phyloP scores from a whole-genome alignment of 164 flowering plant species.

The Magnolia sinica region DNA sequence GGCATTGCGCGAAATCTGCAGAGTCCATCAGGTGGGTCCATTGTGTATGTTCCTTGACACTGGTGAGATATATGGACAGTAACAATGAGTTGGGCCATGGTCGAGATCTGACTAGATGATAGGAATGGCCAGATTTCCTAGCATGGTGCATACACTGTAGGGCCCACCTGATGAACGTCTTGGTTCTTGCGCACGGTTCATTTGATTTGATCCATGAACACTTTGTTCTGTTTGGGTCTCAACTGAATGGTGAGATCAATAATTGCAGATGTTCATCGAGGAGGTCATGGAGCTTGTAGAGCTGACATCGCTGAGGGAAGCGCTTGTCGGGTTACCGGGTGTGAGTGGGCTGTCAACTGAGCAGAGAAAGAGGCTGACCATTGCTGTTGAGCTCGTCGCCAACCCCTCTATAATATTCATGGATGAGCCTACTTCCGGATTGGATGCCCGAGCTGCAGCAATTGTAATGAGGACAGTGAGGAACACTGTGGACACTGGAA shows the following conservation, averaged over 20 bases:
- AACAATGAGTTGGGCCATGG: too few relatives aligned
- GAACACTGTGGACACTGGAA: conserved; percentile 52
- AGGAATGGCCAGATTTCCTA: too few relatives aligned
- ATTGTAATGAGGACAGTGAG: conserved; percentile 59
- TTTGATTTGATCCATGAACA: neutral
- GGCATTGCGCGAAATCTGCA: too few relatives aligned
- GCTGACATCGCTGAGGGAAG: conserved; percentile 29
- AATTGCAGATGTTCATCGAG: conserved; percentile 41
- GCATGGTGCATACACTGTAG: too few relatives aligned
- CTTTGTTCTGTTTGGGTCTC: neutral
- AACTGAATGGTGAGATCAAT: neutral
- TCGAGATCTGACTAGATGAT: too few relatives aligned
- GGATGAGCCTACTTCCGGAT: conserved; percentile 63
- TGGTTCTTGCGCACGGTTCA: too few relatives aligned
- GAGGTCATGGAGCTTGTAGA: conserved; percentile 58
- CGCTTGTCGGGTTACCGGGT: conserved; percentile 45
- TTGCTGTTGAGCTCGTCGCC: conserved; percentile 58
- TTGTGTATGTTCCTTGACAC: too few relatives aligned
- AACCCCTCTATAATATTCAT: conserved; percentile 57
- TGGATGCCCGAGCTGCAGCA: conserved; percentile 59
- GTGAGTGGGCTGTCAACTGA: conserved; percentile 51
- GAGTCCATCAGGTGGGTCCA: too few relatives aligned
- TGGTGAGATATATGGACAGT: too few relatives aligned
- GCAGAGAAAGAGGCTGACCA: conserved; percentile 53
- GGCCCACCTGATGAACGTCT: too few relatives aligned